phyloP scores from a whole-genome alignment of 345 rosid genomes.

The Abelmoschus esculentus region DNA sequence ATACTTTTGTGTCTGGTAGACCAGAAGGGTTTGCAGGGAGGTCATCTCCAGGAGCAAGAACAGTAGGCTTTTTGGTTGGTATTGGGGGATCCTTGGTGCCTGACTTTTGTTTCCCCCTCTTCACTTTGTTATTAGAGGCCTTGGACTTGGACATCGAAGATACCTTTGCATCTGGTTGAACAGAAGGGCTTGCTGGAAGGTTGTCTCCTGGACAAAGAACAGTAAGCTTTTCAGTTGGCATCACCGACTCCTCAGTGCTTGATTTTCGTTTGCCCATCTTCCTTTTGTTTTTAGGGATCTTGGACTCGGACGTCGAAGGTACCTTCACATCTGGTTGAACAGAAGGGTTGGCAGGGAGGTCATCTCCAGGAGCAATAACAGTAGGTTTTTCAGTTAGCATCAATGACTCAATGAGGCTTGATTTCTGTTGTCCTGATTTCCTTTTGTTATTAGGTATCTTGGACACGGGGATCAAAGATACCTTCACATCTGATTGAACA shows the following conservation, averaged over 20 bases:
- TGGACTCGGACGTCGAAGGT: constrained; percentile 35
- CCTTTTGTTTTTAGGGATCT: constrained; percentile 38
- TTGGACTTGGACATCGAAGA: constrained; percentile 36
- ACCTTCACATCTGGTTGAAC: constrained; percentile 21
- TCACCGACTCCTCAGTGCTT: constrained; percentile 9
- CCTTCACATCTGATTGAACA: constrained; percentile 19
- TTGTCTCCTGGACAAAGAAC: constrained; percentile 30
- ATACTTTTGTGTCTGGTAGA: constrained; percentile 19
- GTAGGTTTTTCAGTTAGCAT: neutral
- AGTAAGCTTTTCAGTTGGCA: neutral
- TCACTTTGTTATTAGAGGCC: constrained; percentile 35
- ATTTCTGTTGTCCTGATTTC: constrained; percentile 22
- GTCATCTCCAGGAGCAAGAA: constrained; percentile 31
- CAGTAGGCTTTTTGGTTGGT: neutral
- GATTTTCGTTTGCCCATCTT: constrained; percentile 44
- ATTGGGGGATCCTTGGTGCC: constrained; percentile 4
- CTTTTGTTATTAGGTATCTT: constrained; percentile 39
- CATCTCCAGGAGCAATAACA: constrained; percentile 28
- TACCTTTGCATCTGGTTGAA: constrained; percentile 20
- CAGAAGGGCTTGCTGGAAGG: constrained; percentile 7
- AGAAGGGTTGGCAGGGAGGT: constrained; percentile 10
- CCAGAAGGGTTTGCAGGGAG: constrained; percentile 8
- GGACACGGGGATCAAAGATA: constrained; percentile 33
- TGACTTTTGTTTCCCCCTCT: constrained; percentile 26
- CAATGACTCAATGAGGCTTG: constrained; percentile 7